These are phyloP conservation scores for Suhomyces sp. DNA, from an alignment of 805 yeast genomes.

Conservation along the genomic window DNA sequence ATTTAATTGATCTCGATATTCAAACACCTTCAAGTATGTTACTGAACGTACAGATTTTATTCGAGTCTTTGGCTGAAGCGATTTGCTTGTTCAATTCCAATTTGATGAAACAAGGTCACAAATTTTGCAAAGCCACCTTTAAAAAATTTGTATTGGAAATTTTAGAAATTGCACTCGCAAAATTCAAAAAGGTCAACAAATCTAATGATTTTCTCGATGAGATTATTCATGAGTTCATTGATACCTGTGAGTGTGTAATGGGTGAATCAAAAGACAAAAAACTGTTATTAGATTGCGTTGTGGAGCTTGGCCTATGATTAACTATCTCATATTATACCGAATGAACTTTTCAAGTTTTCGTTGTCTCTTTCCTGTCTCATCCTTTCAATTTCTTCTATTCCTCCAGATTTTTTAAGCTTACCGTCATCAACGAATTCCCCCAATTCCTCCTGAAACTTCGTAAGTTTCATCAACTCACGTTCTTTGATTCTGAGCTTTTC, in stretches of 20 bases:
- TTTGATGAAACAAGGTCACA: neutral
- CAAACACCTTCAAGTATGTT: slow-evolving; percentile 11
- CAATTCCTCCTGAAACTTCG: slow-evolving; percentile 80
- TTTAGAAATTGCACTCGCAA: slow-evolving; percentile 11
- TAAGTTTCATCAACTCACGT: slow-evolving; percentile 50
- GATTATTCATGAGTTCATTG: slow-evolving; percentile 10
- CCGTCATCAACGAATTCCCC: slow-evolving; percentile 79
- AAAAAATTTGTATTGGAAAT: slow-evolving; percentile 13
- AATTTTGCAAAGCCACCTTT: slow-evolving; percentile 2
- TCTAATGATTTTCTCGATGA: slow-evolving; percentile 1
- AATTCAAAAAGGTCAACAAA: slow-evolving; percentile 13
- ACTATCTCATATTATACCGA: slow-evolving; percentile 25
- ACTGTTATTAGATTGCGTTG: slow-evolving; percentile 5
- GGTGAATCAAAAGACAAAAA: neutral
- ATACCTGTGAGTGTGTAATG: neutral
- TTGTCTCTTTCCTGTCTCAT: slow-evolving; percentile 64
- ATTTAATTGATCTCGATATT: slow-evolving; percentile 16
- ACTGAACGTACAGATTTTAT: slow-evolving; percentile 8
- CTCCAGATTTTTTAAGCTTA: slow-evolving; percentile 79
- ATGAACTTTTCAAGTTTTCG: slow-evolving; percentile 56
- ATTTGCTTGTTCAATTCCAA: neutral
- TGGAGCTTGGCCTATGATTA: neutral
- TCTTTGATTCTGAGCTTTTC: slow-evolving; percentile 77
- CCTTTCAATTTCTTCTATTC: slow-evolving; percentile 82
- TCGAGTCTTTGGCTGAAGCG: slow-evolving; percentile 10